phyloP scores from a whole-genome alignment of 2,329 filamentous ascomycete genomes.

The Diaporthe destruens region DNA sequence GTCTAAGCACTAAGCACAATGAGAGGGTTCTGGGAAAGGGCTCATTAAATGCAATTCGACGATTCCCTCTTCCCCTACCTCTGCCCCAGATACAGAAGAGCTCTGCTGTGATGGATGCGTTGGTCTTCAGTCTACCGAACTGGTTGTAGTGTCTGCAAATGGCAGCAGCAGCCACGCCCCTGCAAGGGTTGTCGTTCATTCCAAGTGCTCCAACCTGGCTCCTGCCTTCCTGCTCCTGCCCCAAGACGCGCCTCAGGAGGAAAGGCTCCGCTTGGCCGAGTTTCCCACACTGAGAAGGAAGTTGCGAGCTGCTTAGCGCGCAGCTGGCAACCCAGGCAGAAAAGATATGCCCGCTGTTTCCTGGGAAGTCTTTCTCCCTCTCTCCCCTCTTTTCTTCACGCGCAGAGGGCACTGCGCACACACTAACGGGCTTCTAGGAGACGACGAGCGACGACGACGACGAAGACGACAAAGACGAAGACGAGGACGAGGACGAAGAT shows the following conservation, averaged over 20 bases:
- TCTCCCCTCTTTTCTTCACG: background rate
- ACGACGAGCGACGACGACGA: background rate
- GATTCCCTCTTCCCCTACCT: too few species aligned
- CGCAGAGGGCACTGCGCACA: slow-evolving; percentile 4
- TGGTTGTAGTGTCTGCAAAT: background rate
- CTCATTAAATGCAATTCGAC: too few species aligned
- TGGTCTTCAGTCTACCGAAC: too few species aligned
- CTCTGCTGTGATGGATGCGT: too few species aligned
- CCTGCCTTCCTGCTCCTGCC: background rate
- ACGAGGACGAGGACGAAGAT: background rate
- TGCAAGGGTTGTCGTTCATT: background rate
- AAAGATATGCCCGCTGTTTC: background rate
- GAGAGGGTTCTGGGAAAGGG: too few species aligned
- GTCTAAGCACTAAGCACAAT: too few species aligned
- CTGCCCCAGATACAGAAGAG: too few species aligned
- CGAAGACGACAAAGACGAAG: background rate
- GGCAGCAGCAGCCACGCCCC: background rate
- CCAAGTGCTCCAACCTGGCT: background rate
- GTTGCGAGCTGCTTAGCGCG: background rate
- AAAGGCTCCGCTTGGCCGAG: background rate
- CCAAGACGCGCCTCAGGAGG: background rate
- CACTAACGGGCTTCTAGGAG: background rate
- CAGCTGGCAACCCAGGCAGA: background rate
- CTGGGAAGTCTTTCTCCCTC: background rate
- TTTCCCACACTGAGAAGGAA: background rate